phyloP scores from a whole-genome alignment of 2,329 filamentous ascomycete species.

The Fusarium dlaminii region DNA sequence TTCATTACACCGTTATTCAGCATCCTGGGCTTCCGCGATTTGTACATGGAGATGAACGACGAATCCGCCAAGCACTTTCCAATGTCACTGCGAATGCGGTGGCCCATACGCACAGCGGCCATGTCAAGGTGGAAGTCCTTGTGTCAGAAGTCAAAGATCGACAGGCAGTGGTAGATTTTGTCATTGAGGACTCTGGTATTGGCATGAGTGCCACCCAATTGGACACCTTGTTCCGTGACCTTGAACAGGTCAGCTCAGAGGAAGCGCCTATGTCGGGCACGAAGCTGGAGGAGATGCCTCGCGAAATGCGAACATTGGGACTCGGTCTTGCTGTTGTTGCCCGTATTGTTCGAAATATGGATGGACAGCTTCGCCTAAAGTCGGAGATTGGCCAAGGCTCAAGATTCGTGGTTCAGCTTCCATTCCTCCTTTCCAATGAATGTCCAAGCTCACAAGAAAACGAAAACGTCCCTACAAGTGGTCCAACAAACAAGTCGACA shows the following conservation, averaged over 20 bases:
- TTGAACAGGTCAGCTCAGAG: slow-evolving; percentile 66
- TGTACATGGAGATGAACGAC: slow-evolving; percentile 81
- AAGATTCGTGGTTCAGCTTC: slow-evolving; percentile 81
- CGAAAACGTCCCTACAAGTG: background rate
- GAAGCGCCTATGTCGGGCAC: slow-evolving; percentile 42
- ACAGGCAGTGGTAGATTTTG: slow-evolving; percentile 76
- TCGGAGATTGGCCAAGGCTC: slow-evolving; percentile 86
- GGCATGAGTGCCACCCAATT: slow-evolving; percentile 73
- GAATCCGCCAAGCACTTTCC: slow-evolving; percentile 82
- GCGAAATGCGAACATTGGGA: slow-evolving; percentile 66
- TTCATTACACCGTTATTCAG: slow-evolving; percentile 74
- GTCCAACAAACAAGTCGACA: slow-evolving; percentile 5
- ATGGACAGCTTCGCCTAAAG: slow-evolving; percentile 84
- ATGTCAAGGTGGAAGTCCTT: slow-evolving; percentile 76
- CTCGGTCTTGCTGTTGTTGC: slow-evolving; percentile 90
- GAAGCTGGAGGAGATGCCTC: slow-evolving; percentile 43
- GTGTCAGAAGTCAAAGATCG: slow-evolving; percentile 62
- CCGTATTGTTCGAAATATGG: slow-evolving; percentile 87
- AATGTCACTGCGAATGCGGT: slow-evolving; percentile 89
- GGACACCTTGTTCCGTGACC: slow-evolving; percentile 66
- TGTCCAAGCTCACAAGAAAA: slow-evolving; percentile 31
- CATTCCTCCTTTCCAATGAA: slow-evolving; percentile 71
- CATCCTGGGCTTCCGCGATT: slow-evolving; percentile 74
- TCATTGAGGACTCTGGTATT: slow-evolving; percentile 77
- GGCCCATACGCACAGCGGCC: slow-evolving; percentile 75